Evolutionary conservation across 1,284 basidiomycete genomes (phyloP).

Genomic region (Pyrrhoderma lamaoense): DNA sequence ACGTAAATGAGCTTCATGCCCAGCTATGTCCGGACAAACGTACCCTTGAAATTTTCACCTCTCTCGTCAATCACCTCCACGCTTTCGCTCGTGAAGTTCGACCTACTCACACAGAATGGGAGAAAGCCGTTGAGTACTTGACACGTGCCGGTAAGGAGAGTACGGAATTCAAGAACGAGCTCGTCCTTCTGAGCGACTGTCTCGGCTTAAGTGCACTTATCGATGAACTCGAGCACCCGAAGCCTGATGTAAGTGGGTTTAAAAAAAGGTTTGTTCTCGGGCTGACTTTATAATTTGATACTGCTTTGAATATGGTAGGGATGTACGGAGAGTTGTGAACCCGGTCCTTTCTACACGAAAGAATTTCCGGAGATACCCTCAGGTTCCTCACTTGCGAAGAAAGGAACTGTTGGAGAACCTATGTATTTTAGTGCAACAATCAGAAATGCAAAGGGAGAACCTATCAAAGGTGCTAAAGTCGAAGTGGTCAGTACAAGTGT

Average conservation of each 20-base stretch:
- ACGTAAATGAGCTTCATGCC: slow-evolving; percentile 28
- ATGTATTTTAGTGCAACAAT: slow-evolving; percentile 32
- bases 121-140: slow-evolving; percentile 29
- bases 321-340: slow-evolving; percentile 34
- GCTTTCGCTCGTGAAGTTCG: slow-evolving; percentile 34
- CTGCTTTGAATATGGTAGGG: slow-evolving; percentile 21
- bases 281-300: background rate
- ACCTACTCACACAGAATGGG: slow-evolving; percentile 35
- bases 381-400: slow-evolving; percentile 30
- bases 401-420: slow-evolving; percentile 29
- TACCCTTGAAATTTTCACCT: slow-evolving; percentile 30
- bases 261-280: background rate
- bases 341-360: slow-evolving; percentile 34
- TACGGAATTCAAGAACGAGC: slow-evolving; percentile 35
- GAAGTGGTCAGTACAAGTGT: slow-evolving; percentile 27
- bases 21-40: slow-evolving; percentile 30
- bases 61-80: slow-evolving; percentile 34
- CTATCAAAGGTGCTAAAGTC: slow-evolving; percentile 29
- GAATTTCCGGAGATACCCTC: slow-evolving; percentile 32
- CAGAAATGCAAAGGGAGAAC: slow-evolving; percentile 31
- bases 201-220: slow-evolving; percentile 34
- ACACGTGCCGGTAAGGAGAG: slow-evolving; percentile 33
- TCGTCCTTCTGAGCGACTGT: slow-evolving; percentile 36
- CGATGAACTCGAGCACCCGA: slow-evolving; percentile 34
- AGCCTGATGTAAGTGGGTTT: slow-evolving; percentile 27